Evolutionary conservation across 208 protist species (phyloP).

Genomic region (Crithidia fasciculata): DNA sequence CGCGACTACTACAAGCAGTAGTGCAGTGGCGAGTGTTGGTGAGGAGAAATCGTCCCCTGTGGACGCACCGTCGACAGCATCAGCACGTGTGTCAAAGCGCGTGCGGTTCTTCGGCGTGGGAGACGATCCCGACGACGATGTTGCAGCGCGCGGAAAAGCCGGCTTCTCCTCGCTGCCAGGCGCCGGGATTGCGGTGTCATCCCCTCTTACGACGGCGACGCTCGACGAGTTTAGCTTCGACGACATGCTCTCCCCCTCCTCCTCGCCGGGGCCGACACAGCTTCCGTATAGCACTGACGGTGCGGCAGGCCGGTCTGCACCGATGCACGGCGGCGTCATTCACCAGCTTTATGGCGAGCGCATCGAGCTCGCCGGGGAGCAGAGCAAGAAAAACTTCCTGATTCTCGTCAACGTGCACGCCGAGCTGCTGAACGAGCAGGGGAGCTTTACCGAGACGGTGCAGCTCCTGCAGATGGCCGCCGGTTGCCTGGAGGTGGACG

Average conservation of each 20-base stretch:
- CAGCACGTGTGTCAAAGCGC: constrained; percentile 48
- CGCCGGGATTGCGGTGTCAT: background rate
- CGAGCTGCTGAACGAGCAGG: constrained; percentile 87
- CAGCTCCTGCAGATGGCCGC: constrained; percentile 71
- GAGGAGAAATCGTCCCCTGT: too few species aligned
- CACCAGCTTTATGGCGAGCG: constrained; percentile 58
- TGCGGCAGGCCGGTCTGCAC: background rate
- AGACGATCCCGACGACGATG: constrained; percentile 23
- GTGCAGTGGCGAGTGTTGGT: too few species aligned
- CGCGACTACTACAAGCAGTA: too few species aligned
- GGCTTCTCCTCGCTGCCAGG: background rate
- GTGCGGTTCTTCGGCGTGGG: constrained; percentile 70
- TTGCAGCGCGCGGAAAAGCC: constrained; percentile 4
- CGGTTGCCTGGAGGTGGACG: constrained; percentile 58
- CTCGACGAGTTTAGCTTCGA: constrained; percentile 37
- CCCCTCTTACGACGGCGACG: background rate
- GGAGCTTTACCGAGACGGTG: constrained; percentile 79
- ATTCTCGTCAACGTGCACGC: constrained; percentile 89
- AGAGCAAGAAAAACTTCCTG: constrained; percentile 76
- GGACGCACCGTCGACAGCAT: background rate
- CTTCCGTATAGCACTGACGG: background rate
- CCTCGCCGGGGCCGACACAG: background rate
- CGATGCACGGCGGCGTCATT: constrained; percentile 11
- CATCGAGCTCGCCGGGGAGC: constrained; percentile 48
- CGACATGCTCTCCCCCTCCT: constrained; percentile 18